Base-by-base conservation (phyloP, 768 basidiomycete species). In the Naganishia friedmannii region DNA sequence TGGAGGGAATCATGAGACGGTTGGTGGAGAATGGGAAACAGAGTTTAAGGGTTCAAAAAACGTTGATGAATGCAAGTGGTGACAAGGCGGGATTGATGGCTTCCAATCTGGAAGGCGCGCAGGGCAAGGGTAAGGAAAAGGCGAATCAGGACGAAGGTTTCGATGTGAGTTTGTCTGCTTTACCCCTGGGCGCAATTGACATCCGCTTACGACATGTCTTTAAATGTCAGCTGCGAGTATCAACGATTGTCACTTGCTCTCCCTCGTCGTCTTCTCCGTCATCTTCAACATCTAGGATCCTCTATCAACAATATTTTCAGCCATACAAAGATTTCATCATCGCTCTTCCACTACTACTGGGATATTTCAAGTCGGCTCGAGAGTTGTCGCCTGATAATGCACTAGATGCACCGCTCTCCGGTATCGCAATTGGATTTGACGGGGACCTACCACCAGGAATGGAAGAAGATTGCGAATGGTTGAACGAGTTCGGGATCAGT, bases 251-350 rank as follows among this genome's bases (percentile, higher is more conserved):
- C 1, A 63, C 60, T 13, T 63, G 60, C n/a, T 63, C 60, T 3
- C 60, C 60, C 1, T 63, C 60, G 4, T 63, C 60, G 29, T 63
- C 60, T 26, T 63, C 39, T 37, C 39, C 60, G 5, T 63, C 60
- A 17, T 63, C 60, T 1, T 63, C 60, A 23, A 63, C 60, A 23
- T 42, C 39, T 23, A 63, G 39, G 29, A 63, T 63, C 15, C 60
- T 63, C 7, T 45, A 63, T 45, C 60, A 63, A 29, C 60, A 63
- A 29, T 63, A 63, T 23, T 63, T 63, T 17, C 60, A 63, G 60
- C 60, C 60, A 2, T 63, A 63, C 39, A 63, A 42, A 23, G 60
- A 63, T 45, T 63, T 63, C 15, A 63, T 63, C 60, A 63, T 63
- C 60, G 60, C 60, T 26, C 60, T 63, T 1, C 60, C 60, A 23